Evolutionary conservation across 495 filamentous ascomycete genomes (phyloP), one percentile per base, ranked within the genome.

Genomic region (Chaetomidium leptoderma): DNA sequence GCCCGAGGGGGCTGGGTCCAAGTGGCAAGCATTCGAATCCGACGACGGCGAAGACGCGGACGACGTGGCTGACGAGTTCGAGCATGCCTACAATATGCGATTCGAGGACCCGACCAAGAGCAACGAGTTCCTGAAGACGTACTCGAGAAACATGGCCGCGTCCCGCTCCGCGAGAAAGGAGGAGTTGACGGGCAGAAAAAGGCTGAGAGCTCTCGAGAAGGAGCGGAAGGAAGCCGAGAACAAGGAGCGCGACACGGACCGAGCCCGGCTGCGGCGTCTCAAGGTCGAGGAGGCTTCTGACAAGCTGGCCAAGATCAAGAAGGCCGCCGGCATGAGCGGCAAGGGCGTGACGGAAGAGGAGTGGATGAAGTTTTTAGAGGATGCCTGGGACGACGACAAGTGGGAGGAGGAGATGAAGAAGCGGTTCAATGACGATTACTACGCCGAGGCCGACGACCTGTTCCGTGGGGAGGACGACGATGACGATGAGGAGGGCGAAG

Each of bases 81-180:
- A 98, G 69, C 81, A 86, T 53, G 92, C 91, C n/a, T 98, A 95
- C 75, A 98, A 98, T 71, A 76, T 96, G 71, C 88, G 93, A 24
- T 98, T 98, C 64, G 93, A 98, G 66, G 88, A 98, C 63, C 91
- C 93, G 1, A 79, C 78, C 63, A 87, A 85, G 60, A 81, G 87
- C 58, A 95, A 96, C 62, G 89, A 95, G 65, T 83, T 86, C 50
- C 69, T 97, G 2, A 83, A 86, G 59, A 90, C 92, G 10, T 92
- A 96, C 71, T 85, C 91, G 53, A 85, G 93, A 82, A 90, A 95
- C 67, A 78, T 87, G 27, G 86, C 86, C 39, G 85, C 85, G 40
- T 83, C 83, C 43, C 85, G 87, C 43, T 91, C 91, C 2, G 92
- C 95, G 35, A 83, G 93, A 45, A 80, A 92, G 55, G 91, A 95